Base-by-base conservation (phyloP, 179 eudicot species). In the Silene coronaria region DNA sequence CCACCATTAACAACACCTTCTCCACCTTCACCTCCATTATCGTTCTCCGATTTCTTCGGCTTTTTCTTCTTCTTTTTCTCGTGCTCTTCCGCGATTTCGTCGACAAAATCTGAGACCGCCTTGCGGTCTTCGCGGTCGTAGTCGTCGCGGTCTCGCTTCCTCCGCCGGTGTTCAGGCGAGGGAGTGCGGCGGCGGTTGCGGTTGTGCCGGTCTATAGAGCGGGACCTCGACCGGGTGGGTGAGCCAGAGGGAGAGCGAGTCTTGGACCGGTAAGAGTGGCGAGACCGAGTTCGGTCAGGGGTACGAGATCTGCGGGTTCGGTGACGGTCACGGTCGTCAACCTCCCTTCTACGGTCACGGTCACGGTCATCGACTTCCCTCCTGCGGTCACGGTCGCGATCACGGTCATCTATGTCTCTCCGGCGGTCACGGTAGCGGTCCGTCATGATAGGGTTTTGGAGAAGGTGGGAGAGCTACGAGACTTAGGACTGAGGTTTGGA, bases 271-370 rank as follows among this genome's bases (percentile, higher is more conserved):
- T 85, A 84, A 4, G 78, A 79, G 21, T 79, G 84, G 70, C 90
- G 89, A 9, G 89, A 78, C 14, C 90, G 86, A 17, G 73, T 65
- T 9, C 85, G 86, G 76, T 86, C 91, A 13, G 89, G 88, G 13
- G 91, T 80, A 23, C 80, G 88, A 6, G 89, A 86, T 12, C 80
- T 77, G 27, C 81, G 78, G 38, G 66, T 65, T 28, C 76, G 27
- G 58, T 75, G 82, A 2, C 77, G 70, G 81, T 80, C 74, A 19
- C 76, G 30, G 60, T 76, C 82, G 0, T 80, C 84, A 42, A 4
- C 73, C 74, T 78, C 86, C 34, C 14, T 72, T 71, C 58, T 76
- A 14, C 78, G 75, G 82, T 83, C 70, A 6, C 85, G 80, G 0
- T 87, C 88, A 1, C 90, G 82, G 23, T 85, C 81, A n/a, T 80